These are phyloP conservation scores for Gardenia jasminoides DNA, from an alignment of 257 asterid species.

Conservation along the genomic window DNA sequence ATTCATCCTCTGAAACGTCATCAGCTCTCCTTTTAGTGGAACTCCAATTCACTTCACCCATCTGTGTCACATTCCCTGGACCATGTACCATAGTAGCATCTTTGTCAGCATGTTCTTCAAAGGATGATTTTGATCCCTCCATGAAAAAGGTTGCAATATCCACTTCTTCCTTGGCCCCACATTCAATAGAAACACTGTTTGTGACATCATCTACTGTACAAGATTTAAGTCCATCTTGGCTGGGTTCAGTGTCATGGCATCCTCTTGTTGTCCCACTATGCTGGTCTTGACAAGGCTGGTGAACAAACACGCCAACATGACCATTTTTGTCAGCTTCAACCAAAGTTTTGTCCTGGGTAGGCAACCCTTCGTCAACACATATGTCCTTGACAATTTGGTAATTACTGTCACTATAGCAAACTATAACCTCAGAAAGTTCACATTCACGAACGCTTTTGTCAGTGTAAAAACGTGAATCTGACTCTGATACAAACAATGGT, in stretches of 20 bases:
- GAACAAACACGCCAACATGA: constrained; percentile 19
- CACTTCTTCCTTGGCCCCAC: constrained; percentile 24
- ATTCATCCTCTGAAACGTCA: constrained; percentile 31
- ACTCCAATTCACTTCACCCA: constrained; percentile 17
- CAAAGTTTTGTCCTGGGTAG: constrained; percentile 37
- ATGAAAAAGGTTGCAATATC: constrained; percentile 20
- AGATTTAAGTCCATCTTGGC: constrained; percentile 25
- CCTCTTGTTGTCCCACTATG: constrained; percentile 22
- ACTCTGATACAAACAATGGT: constrained; percentile 24
- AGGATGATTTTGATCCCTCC: constrained; percentile 19
- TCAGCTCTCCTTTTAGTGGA: constrained; percentile 10
- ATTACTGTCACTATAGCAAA: constrained; percentile 53
- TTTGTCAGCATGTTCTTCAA: constrained; percentile 18
- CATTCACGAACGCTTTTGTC: constrained; percentile 53
- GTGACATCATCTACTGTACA: constrained; percentile 20
- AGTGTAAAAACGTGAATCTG: constrained; percentile 26
- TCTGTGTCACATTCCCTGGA: constrained; percentile 25
- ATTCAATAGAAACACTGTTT: constrained; percentile 23
- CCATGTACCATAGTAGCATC: constrained; percentile 22
- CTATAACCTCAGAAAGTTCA: constrained; percentile 52
- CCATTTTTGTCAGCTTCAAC: constrained; percentile 33
- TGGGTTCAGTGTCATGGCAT: constrained; percentile 23
- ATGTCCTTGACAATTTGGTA: constrained; percentile 61
- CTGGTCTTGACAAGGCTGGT: constrained; percentile 27
- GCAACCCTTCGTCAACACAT: constrained; percentile 71